These are phyloP conservation scores for Paramecium pentaurelia DNA, from an alignment of 73 alveolate species.

Conservation along the genomic window DNA sequence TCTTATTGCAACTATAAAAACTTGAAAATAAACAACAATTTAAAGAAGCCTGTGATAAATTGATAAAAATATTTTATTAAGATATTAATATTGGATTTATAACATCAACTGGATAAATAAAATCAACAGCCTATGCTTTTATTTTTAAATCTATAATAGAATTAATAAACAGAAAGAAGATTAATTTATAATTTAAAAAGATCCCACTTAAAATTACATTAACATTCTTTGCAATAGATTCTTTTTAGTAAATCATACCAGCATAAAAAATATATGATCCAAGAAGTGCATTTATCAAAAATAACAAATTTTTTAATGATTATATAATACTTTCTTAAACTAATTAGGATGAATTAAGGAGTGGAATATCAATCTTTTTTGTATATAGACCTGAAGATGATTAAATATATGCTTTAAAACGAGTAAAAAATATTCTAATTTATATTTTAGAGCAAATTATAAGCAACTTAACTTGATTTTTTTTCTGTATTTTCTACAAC, in stretches of 20 bases:
- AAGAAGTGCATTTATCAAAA: neutral
- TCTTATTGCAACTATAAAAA: neutral
- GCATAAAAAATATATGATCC: neutral
- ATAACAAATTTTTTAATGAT: slow-evolving; percentile 30
- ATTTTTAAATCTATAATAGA: neutral
- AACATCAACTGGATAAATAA: slow-evolving; percentile 19
- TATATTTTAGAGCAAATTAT: neutral
- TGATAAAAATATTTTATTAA: slow-evolving; percentile 13
- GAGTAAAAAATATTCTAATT: neutral
- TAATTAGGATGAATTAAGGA: slow-evolving; percentile 2
- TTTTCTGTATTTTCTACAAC: neutral
- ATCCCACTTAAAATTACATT: slow-evolving; percentile 7
- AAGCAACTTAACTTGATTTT: neutral
- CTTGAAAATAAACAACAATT: neutral
- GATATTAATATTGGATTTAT: slow-evolving; percentile 39
- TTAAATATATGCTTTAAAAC: slow-evolving; percentile 6
- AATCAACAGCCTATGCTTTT: slow-evolving; percentile 39
- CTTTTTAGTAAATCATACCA: neutral
- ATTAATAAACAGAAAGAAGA: slow-evolving; percentile 11
- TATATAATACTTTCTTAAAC: slow-evolving; percentile 9
- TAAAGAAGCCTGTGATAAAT: neutral
- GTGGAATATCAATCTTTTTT: slow-evolving; percentile 33
- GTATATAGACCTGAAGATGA: slow-evolving; percentile 46
- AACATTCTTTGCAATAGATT: slow-evolving; percentile 33
- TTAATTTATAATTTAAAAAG: slow-evolving; percentile 25